Evolutionary conservation across 2,329 filamentous ascomycete genomes (phyloP), one percentile per base, ranked within the genome.

Genomic region (Aspergillus spinulosporus): DNA sequence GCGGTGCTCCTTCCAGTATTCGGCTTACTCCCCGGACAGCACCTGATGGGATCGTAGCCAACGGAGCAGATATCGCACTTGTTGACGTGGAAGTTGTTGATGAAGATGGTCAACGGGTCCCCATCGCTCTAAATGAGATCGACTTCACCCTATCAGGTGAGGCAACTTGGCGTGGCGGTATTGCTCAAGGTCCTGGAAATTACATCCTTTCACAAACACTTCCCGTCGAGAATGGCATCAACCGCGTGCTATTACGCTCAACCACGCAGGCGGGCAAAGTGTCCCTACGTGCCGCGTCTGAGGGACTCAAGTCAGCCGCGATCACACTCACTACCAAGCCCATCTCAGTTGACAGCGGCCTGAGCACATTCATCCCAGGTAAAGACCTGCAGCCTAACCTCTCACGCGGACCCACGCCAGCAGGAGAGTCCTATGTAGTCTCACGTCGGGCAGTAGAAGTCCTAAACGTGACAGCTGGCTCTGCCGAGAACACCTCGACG

Each of bases 11-110:
- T n/a, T 8, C 28, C 7, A 50, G 43, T 15, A 50, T 53, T 43
- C 49, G 50, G 2, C 55, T 57, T 9, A 50, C 45, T 15, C 21
- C 45, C 8, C 55, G 50, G n/a, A 32, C 34, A 3, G 34, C 45
- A 8, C 45, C 55, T 14, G 45, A n/a, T 15, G 50, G 49, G 11
- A 50, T 57, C 46, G 7, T 57, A 4, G 55, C 55, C 12, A 57
- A 49, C 39, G 50, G 50, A 45, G 49, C 49, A 14, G 55, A 57
- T 26, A 52, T 57, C 21, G 44, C 54, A n/a, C 11, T 49, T 7
- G 44, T 57, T n/a, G 55, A 53, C 5, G 37, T 46, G 3, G 49
- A 53, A 12, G 40, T 56, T 14, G 47, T 56, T 3, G 48, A 51
- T 34, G 5, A 43, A 14, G 43, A 47, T 7, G 44, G 28, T 26